Base-by-base conservation (phyloP, 2,329 filamentous ascomycete genomes). In the Beauveria brongniartii region DNA sequence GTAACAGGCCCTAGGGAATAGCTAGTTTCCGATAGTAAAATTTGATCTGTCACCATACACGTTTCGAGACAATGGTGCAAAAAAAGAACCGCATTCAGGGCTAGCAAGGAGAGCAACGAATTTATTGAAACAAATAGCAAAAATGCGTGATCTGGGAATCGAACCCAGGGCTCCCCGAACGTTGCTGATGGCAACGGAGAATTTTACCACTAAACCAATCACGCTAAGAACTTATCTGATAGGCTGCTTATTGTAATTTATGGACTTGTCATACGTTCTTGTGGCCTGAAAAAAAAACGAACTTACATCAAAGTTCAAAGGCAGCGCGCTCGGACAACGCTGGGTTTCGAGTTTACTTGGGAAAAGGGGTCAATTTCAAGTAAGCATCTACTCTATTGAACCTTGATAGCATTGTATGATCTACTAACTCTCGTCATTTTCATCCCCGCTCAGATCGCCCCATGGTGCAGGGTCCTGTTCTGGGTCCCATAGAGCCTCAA, bases 401-500 rank as follows among this genome's bases (percentile, higher is more conserved):
- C 14, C 34, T 16, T 16, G 34, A 16, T 37, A 14, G 16, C 5
- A 37, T 37, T 37, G 34, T 26, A 26, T 26, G 22, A 22, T 26
- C 14, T 24, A 37, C 12, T 37, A 37, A 16, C 14, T 37, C 14
- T 24, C 6, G 44, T 47, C 44, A 26, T 22, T 16, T 47, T 26
- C 48, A 37, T n/a, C 34, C 3, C 10, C 18, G n/a, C 20, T 54
- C 22, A 56, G 47, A 28, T 43, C 34, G 28, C n/a, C 5, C 18
- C 3, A 22, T 16, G 22, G 8, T 41, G 16, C 20, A n/a, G 22
- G 24, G n/a, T 48, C 44, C 18, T 59, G 30, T 57, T 60, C 48
- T 22, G 70, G 74, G 54, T 73, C 68, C 79, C 79, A 81, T 20
- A 80, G 73, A 10, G 78, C 78, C 63, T 81, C 79, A 22, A 81